Evolutionary conservation across 306 rosid species (phyloP), one percentile per base, ranked within the genome.

Genomic region (Cucurbita argyrosperma): DNA sequence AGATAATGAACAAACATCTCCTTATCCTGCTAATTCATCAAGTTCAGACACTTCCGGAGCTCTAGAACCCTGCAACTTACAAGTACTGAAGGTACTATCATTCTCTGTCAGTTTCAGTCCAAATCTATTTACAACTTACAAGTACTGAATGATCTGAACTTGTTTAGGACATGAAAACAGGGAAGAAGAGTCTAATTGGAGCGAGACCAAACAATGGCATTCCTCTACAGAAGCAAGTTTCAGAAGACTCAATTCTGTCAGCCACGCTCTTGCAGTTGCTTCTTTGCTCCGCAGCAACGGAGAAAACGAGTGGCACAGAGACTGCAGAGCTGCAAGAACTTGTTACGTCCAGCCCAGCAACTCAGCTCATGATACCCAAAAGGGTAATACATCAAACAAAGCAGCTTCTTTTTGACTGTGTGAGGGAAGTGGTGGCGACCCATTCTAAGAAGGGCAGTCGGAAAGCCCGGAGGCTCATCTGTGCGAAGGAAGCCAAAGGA

Each of bases 321-420:
- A 60, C 70, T 39, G 49, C 74, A 8, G 84, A 83, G 54, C 66
- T 79, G 65, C 67, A 52, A 63, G 85, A 79, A 43, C 46, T 85
- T 1, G 57, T 82, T 21, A 83, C 76, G 65, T 70, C 85, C 54
- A 77, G 77, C 55, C 77, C 75, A 74, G 79, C 82, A 21, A 69
- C 80, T 35, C 82, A 80, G 60, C 79, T 83, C n/a, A 14, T 80
- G 80, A 83, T 84, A 80, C 85, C 88, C 1, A 86, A 80, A 78
- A 81, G 79, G 35, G 75, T 84, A 54, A 46, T 88, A 71, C 83
- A 82, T 68, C 83, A 84, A 78, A 83, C 90, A 47, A 87, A 86
- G 79, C 90, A 81, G 77, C 78, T 91, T 10, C 70, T 91, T 39
- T 91, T 95, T 71, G 88, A 88, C 71, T 91, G 86, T 77, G 88